Evolutionary conservation across 2,329 filamentous ascomycete species (phyloP).

Genomic region (Ophiocordyceps robertsii): DNA sequence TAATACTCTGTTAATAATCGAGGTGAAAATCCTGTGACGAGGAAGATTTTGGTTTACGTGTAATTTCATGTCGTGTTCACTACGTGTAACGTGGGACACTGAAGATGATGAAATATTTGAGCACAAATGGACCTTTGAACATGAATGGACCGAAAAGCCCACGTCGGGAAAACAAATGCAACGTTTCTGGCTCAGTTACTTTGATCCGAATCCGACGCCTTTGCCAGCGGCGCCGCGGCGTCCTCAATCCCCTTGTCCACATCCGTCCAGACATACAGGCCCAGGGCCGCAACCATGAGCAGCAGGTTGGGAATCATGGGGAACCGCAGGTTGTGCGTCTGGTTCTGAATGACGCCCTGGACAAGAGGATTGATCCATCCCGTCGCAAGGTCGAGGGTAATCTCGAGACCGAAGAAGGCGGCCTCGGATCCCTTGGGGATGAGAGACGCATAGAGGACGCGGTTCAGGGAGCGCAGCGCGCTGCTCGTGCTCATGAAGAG

Average conservation of each 20-base stretch:
- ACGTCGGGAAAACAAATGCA: too few relatives aligned
- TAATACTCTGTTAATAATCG: too few relatives aligned
- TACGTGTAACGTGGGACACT: too few relatives aligned
- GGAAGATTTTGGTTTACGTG: too few relatives aligned
- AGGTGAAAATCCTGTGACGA: too few relatives aligned
- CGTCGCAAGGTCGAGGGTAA: conserved; percentile 8
- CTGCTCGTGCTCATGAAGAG: conserved; percentile 9
- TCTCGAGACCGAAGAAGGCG: conserved; percentile 7
- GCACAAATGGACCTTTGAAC: too few relatives aligned
- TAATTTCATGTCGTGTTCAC: too few relatives aligned
- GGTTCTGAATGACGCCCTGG: conserved; percentile 7
- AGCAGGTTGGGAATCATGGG: conserved; percentile 9
- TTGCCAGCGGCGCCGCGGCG: conserved; percentile 5
- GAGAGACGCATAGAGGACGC: conserved; percentile 7
- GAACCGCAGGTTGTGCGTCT: conserved; percentile 8
- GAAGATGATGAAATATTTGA: too few relatives aligned
- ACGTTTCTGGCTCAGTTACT: too few relatives aligned
- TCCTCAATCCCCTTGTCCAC: conserved; percentile 6
- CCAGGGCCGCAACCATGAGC: conserved; percentile 6
- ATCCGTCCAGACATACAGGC: conserved; percentile 7
- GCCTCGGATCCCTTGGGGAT: conserved; percentile 8
- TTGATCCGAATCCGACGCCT: not conserved
- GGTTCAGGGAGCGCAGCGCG: conserved; percentile 7
- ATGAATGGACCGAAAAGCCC: too few relatives aligned
- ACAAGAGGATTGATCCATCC: conserved; percentile 9